These are phyloP conservation scores for Lichtheimia corymbifera DNA, from an alignment of 371 early-diverging fungal genomes.

Conservation along the genomic window DNA sequence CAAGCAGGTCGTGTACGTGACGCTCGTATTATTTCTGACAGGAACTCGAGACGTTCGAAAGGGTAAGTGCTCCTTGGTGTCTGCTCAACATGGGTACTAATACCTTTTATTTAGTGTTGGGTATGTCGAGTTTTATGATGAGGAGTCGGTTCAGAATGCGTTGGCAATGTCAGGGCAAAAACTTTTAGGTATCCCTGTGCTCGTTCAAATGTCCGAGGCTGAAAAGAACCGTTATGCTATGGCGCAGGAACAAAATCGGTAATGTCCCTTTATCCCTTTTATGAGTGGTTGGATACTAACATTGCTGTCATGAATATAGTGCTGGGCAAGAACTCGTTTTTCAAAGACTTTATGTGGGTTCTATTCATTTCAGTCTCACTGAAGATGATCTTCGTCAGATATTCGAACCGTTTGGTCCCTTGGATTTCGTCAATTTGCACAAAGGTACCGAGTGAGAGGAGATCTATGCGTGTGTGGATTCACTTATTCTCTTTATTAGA, in stretches of 20 bases:
- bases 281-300: neutral
- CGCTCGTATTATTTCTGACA: slow-evolving; percentile 86
- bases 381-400: slow-evolving; percentile 83
- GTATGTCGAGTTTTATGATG: slow-evolving; percentile 95
- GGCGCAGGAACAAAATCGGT: slow-evolving; percentile 57
- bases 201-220: slow-evolving; percentile 89
- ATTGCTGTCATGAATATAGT: slow-evolving; percentile 7
- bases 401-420: slow-evolving; percentile 87
- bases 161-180: slow-evolving; percentile 84
- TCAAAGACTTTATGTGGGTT: slow-evolving; percentile 81
- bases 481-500: slow-evolving; percentile 33
- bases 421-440: slow-evolving; percentile 83
- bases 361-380: slow-evolving; percentile 78
- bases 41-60: slow-evolving; percentile 87
- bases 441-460: slow-evolving; percentile 34
- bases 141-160: slow-evolving; percentile 82
- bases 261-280: slow-evolving; percentile 18
- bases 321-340: slow-evolving; percentile 47
- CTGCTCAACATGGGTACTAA: no score
- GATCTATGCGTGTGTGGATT: neutral
- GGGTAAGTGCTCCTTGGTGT: no score
- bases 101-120: slow-evolving; percentile 49
- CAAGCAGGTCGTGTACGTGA: slow-evolving; percentile 87
- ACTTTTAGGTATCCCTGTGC: slow-evolving; percentile 93
- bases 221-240: slow-evolving; percentile 87